phyloP scores from a whole-genome alignment of 139 green algal genomes.

The Trebouxia sp. region DNA sequence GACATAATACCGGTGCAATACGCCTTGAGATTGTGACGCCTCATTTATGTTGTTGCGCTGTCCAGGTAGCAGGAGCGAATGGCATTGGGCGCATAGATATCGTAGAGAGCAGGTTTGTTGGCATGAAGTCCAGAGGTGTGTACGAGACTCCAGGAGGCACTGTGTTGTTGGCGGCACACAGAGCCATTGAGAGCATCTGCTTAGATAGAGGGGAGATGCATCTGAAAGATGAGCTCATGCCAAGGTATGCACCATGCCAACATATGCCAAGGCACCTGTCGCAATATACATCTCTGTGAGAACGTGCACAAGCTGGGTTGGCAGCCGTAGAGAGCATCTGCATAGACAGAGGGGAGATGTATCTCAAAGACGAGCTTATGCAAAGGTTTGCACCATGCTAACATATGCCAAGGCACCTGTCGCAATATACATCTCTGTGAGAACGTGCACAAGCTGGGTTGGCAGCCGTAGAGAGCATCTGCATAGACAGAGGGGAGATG shows the following conservation, averaged over 20 bases:
- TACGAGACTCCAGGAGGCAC: slow-evolving; percentile 99
- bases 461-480: slow-evolving; percentile 90
- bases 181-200: slow-evolving; percentile 89
- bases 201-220: slow-evolving; percentile 91
- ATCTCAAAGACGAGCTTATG: slow-evolving; percentile 74
- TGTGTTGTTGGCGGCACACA: slow-evolving; percentile 83
- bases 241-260: slow-evolving; percentile 59
- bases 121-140: slow-evolving; percentile 93
- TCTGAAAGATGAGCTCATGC: slow-evolving; percentile 77
- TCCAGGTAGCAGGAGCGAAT: slow-evolving; percentile 35
- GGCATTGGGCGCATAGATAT: slow-evolving; percentile 93
- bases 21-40: too few relatives aligned
- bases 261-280: too few relatives aligned
- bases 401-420: slow-evolving; percentile 72
- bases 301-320: too few relatives aligned
- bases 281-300: too few relatives aligned
- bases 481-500: slow-evolving; percentile 86
- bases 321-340: slow-evolving; percentile 89
- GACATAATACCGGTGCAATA: too few relatives aligned
- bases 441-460: too few relatives aligned
- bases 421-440: too few relatives aligned
- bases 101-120: slow-evolving; percentile 97
- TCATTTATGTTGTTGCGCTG: background rate
- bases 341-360: slow-evolving; percentile 88
- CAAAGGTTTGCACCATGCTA: background rate